Evolutionary conservation across 495 filamentous ascomycete species (phyloP).

Genomic region (Copromyces sp.): DNA sequence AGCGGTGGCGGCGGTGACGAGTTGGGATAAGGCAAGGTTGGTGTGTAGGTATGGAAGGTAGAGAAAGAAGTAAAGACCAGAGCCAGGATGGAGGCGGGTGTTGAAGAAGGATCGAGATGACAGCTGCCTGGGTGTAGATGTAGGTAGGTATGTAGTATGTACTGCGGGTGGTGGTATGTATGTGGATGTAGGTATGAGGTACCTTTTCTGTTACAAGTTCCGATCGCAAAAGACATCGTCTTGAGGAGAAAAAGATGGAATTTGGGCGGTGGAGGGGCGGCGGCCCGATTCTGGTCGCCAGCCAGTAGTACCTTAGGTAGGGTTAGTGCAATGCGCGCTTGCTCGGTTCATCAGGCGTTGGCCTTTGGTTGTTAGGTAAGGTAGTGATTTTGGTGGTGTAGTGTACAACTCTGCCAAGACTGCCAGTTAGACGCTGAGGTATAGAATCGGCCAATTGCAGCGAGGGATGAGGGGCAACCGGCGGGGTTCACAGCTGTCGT

Average conservation of each 20-base stretch:
- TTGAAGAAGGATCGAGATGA: neutral
- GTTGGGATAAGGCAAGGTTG: neutral
- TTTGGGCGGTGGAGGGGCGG: neutral
- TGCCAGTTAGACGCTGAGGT: neutral
- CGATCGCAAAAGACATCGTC: neutral
- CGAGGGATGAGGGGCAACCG: neutral
- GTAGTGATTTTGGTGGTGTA: neutral
- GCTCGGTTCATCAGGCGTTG: neutral
- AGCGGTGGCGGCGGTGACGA: neutral
- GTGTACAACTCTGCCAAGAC: neutral
- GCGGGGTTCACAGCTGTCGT: neutral
- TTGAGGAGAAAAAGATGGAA: neutral
- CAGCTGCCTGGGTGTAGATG: neutral
- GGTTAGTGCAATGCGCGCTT: neutral
- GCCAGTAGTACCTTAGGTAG: neutral
- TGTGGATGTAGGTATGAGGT: neutral
- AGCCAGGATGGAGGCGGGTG: neutral
- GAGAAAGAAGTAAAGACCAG: neutral
- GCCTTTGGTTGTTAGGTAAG: neutral
- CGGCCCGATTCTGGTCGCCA: neutral
- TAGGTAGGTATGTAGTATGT: no score
- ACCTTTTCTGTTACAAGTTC: neutral
- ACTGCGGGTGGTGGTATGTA: no score
- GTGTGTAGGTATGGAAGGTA: neutral
- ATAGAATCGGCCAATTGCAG: neutral